These are phyloP conservation scores for Ganoderma resinaceum DNA, from an alignment of 1,284 basidiomycete species.

Conservation along the genomic window DNA sequence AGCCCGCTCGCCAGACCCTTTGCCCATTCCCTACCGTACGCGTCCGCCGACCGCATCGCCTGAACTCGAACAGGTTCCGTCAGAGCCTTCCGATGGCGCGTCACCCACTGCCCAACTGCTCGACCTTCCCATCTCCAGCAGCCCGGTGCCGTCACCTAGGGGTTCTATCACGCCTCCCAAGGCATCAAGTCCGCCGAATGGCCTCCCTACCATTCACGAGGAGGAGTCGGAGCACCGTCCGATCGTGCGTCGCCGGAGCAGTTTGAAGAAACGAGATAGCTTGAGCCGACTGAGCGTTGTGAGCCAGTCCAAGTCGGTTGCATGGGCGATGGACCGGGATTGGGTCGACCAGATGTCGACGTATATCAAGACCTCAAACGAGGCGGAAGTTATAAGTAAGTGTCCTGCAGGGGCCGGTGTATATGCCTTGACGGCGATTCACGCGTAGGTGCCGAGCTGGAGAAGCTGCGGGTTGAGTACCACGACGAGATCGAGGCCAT, in stretches of 20 bases:
- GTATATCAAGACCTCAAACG: slow-evolving; percentile 58
- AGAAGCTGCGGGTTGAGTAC: slow-evolving; percentile 60
- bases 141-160: slow-evolving; percentile 21
- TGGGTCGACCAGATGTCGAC: slow-evolving; percentile 61
- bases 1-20: slow-evolving; percentile 43
- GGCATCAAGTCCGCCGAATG: slow-evolving; percentile 33
- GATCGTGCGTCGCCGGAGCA: slow-evolving; percentile 61
- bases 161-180: slow-evolving; percentile 31
- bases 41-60: slow-evolving; percentile 28
- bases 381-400: slow-evolving; percentile 64
- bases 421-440: neutral
- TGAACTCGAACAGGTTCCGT: slow-evolving; percentile 17
- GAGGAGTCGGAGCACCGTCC: slow-evolving; percentile 35
- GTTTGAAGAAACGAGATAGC: slow-evolving; percentile 59
- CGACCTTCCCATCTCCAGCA: slow-evolving; percentile 24
- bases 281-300: slow-evolving; percentile 55
- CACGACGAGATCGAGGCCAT: slow-evolving; percentile 65
- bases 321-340: slow-evolving; percentile 74
- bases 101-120: slow-evolving; percentile 28
- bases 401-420: slow-evolving; percentile 10
- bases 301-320: slow-evolving; percentile 69
- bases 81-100: slow-evolving; percentile 19
- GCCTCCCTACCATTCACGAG: slow-evolving; percentile 41
- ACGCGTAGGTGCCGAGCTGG: slow-evolving; percentile 59
- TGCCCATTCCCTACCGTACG: slow-evolving; percentile 44